Conservation (phyloP, 805 yeast species). For the Pichia kluyveri region DNA sequence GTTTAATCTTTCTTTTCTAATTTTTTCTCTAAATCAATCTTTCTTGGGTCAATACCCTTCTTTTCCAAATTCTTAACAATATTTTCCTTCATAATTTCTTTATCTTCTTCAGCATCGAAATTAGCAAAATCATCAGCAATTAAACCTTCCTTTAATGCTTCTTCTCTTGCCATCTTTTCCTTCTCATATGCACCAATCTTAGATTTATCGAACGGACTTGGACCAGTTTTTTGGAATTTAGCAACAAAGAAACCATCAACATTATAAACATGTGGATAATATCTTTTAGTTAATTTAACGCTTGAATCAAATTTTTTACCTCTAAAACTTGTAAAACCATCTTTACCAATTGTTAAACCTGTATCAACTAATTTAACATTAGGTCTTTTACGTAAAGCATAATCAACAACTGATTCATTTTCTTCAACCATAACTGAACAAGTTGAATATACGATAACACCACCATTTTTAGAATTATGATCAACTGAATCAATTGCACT, state of each 20-base stretch:
- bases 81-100: conserved; percentile 58
- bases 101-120: conserved; percentile 72
- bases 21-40: conserved; percentile 23
- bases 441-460: conserved; percentile 91
- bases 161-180: conserved; percentile 73
- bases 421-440: conserved; percentile 98
- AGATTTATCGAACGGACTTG: conserved; percentile 76
- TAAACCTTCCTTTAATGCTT: conserved; percentile 67
- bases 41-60: conserved; percentile 65
- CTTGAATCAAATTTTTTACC: conserved; percentile 84
- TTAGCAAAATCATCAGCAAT: conserved; percentile 80
- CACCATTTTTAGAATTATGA: conserved; percentile 86
- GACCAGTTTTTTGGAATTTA: conserved; percentile 82
- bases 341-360: conserved; percentile 88
- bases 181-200: conserved; percentile 86
- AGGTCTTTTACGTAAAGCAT: conserved; percentile 92
- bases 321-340: conserved; percentile 87
- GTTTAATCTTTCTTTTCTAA: conserved; percentile 7
- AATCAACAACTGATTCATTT: conserved; percentile 97
- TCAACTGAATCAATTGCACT: conserved; percentile 98
- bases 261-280: conserved; percentile 96
- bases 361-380: conserved; percentile 91
- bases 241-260: conserved; percentile 99
- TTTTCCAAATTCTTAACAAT: conserved; percentile 56
- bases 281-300: conserved; percentile 78